phyloP scores from a whole-genome alignment of 2,329 filamentous ascomycete genomes.

The Fonsecaea multimorphosa region DNA sequence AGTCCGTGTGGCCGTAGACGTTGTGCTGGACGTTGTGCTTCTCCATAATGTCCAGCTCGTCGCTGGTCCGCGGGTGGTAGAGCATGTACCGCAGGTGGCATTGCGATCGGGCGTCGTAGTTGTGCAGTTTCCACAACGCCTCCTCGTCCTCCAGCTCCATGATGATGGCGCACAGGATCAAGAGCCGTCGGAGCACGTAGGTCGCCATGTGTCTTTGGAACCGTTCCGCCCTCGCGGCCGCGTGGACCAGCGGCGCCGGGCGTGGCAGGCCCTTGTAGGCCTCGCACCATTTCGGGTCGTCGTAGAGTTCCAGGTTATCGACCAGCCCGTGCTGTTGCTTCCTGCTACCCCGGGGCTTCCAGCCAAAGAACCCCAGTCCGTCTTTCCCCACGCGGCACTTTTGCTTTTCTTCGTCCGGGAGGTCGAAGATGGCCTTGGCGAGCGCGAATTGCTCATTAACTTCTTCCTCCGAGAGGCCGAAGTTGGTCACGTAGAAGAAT shows the following conservation, averaged over 20 bases:
- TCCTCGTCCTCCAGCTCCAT: constrained; percentile 54
- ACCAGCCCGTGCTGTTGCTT: constrained; percentile 12
- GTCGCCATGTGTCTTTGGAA: constrained; percentile 63
- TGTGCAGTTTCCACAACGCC: constrained; percentile 52
- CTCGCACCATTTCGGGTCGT: constrained; percentile 12
- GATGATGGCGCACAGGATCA: constrained; percentile 63
- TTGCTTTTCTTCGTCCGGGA: constrained; percentile 64
- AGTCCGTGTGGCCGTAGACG: constrained; percentile 59
- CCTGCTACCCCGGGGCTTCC: constrained; percentile 37
- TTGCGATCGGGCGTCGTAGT: constrained; percentile 62
- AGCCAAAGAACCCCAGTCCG: constrained; percentile 64
- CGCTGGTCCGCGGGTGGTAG: constrained; percentile 56
- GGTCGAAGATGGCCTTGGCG: constrained; percentile 61
- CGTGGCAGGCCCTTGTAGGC: not conserved
- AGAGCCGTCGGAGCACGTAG: constrained; percentile 51
- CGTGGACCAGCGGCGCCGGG: not conserved
- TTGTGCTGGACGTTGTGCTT: constrained; percentile 51
- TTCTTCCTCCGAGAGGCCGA: constrained; percentile 63
- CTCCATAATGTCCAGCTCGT: constrained; percentile 54
- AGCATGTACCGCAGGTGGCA: constrained; percentile 67
- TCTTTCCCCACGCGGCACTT: constrained; percentile 60
- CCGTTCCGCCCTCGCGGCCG: constrained; percentile 36
- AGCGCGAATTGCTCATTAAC: constrained; percentile 66
- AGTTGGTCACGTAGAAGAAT: constrained; percentile 68
- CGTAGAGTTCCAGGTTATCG: constrained; percentile 45